phyloP scores from a whole-genome alignment of 2,329 filamentous ascomycete species.

The Cadophora sp. region DNA sequence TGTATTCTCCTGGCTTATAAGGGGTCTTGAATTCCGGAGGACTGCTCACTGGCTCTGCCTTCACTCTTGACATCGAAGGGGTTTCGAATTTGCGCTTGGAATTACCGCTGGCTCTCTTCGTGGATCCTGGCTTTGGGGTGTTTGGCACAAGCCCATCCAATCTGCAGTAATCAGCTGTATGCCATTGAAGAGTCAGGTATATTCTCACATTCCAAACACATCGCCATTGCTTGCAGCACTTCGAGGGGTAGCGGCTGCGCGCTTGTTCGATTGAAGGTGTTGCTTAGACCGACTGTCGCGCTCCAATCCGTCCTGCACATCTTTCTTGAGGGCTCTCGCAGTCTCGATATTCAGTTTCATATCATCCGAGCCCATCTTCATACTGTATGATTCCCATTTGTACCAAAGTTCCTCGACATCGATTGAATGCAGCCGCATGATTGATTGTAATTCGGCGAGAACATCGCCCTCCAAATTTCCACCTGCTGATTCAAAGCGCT shows the following conservation, averaged over 20 bases:
- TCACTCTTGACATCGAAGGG: constrained; percentile 55
- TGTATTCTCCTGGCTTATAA: constrained; percentile 36
- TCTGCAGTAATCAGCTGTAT: constrained; percentile 48
- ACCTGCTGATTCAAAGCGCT: constrained; percentile 39
- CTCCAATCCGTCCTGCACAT: constrained; percentile 84
- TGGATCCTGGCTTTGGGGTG: constrained; percentile 53
- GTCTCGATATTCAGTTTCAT: constrained; percentile 73
- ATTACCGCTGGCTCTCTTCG: constrained; percentile 34
- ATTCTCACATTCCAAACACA: constrained; percentile 80
- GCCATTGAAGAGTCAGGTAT: not conserved
- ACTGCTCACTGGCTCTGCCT: constrained; percentile 53
- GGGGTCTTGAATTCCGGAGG: constrained; percentile 54
- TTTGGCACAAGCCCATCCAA: constrained; percentile 73
- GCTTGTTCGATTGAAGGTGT: constrained; percentile 69
- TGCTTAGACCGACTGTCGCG: constrained; percentile 73
- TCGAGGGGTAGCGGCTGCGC: constrained; percentile 67
- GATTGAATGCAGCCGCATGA: constrained; percentile 83
- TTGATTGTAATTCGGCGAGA: constrained; percentile 80
- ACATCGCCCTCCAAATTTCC: constrained; percentile 74
- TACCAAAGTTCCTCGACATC: constrained; percentile 88
- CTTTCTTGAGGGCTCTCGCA: constrained; percentile 81
- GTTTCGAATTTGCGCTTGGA: constrained; percentile 51
- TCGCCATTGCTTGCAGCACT: constrained; percentile 63
- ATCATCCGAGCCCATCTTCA: constrained; percentile 89
- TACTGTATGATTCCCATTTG: constrained; percentile 98